Percentiles rank a stretch among this genome's conserved stretches.
Conservation (phyloP, 1,284 basidiomycete species). For the Moesziomyces globuligerus region DNA sequence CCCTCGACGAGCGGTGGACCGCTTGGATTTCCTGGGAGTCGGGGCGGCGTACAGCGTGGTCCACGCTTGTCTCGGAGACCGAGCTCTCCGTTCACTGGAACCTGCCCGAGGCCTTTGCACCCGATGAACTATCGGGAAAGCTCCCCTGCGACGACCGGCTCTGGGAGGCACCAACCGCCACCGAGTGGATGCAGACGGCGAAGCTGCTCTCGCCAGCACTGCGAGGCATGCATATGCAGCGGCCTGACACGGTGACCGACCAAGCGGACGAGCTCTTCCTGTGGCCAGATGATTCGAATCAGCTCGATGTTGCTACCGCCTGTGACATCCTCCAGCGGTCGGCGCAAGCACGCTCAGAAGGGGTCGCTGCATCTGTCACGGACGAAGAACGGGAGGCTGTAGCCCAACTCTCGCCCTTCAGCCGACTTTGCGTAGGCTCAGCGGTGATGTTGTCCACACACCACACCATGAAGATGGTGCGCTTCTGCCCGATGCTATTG, state of each 20-base stretch:
- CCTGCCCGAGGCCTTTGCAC: slow-evolving; percentile 15
- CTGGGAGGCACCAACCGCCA: slow-evolving; percentile 20
- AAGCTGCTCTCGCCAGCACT: slow-evolving; percentile 1
- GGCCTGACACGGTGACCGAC: not conserved
- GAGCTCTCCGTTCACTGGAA: slow-evolving; percentile 21
- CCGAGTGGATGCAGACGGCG: slow-evolving; percentile 19
- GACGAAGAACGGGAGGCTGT: slow-evolving; percentile 3
- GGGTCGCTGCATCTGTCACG: not conserved
- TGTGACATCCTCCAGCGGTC: slow-evolving; percentile 12
- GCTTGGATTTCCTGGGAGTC: slow-evolving; percentile 21
- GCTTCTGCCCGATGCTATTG: slow-evolving; percentile 19
- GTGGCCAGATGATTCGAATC: slow-evolving; percentile 8
- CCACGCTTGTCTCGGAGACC: slow-evolving; percentile 17
- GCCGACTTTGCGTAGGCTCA: slow-evolving; percentile 17
- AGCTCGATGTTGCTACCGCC: slow-evolving; percentile 2
- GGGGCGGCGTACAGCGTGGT: slow-evolving; percentile 18
- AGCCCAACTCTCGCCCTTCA: slow-evolving; percentile 13
- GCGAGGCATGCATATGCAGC: not conserved
- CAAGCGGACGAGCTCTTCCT: not conserved
- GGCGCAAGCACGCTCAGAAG: slow-evolving; percentile 1
- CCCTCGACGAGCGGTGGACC: slow-evolving; percentile 17
- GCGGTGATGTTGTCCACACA: slow-evolving; percentile 18
- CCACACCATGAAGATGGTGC: slow-evolving; percentile 20
- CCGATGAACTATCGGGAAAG: slow-evolving; percentile 19
- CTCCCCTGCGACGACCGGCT: slow-evolving; percentile 15